Evolutionary conservation across 1,284 basidiomycete genomes (phyloP).

Genomic region (Puccinia hordei): DNA sequence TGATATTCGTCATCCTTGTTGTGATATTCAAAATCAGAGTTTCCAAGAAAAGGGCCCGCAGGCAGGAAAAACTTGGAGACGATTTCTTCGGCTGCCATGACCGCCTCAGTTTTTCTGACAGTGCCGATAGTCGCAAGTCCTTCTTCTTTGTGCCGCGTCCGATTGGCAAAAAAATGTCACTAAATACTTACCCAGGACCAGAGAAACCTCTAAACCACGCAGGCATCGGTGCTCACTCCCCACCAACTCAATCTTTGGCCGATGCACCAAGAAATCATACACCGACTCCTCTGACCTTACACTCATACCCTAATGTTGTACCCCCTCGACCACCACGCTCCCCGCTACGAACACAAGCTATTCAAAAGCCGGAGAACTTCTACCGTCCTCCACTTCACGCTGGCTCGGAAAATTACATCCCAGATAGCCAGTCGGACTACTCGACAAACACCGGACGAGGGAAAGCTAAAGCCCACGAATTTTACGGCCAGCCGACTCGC

Average conservation of each 20-base stretch:
- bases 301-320: not conserved
- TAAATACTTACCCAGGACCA: not conserved
- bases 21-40: conserved; percentile 40
- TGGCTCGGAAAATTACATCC: not conserved
- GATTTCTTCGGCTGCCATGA: conserved; percentile 18
- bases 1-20: conserved; percentile 19
- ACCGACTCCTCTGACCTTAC: not conserved
- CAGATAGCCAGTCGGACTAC: conserved; percentile 2
- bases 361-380: not conserved
- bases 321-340: conserved; percentile 23
- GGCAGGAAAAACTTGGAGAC: not conserved
- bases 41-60: conserved; percentile 13
- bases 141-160: conserved; percentile 21
- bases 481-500: not conserved
- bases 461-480: not conserved
- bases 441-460: not conserved
- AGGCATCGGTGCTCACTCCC: conserved; percentile 3
- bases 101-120: conserved; percentile 18
- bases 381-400: not conserved
- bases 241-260: not conserved
- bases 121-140: conserved; percentile 13
- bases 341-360: conserved; percentile 10
- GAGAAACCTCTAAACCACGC: conserved; percentile 3
- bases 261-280: not conserved
- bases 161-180: not conserved